phyloP scores from a whole-genome alignment of 2,329 filamentous ascomycete genomes.

The Epichloe brachyelytri region DNA sequence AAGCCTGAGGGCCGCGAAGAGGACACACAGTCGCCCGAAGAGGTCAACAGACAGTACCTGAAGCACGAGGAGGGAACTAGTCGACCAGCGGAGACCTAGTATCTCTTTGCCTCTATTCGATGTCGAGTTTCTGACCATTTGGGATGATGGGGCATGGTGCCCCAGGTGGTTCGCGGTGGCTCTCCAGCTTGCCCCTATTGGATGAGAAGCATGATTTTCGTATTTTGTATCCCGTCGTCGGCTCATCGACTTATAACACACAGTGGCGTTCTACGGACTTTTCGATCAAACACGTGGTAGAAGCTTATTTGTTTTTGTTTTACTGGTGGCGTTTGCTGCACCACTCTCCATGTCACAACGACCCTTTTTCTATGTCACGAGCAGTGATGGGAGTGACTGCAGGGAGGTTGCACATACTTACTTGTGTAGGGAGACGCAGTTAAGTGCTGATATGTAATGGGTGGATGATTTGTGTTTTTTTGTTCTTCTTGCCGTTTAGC shows the following conservation, averaged over 20 bases:
- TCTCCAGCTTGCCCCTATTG: neutral
- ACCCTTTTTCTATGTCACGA: no score
- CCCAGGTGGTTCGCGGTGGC: no score
- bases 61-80: conserved; percentile 23
- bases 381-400: no score
- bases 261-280: neutral
- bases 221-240: neutral
- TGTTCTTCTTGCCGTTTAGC: neutral
- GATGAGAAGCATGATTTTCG: neutral
- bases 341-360: neutral
- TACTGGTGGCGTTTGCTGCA: neutral
- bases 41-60: conserved; percentile 42
- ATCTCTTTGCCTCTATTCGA: conserved; percentile 1
- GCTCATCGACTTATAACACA: neutral
- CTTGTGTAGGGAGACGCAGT: no score
- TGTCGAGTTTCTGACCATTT: neutral
- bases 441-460: neutral
- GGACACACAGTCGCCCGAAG: conserved; percentile 35
- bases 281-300: neutral
- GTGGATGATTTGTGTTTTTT: neutral
- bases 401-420: no score
- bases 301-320: no score
- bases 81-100: conserved; percentile 11
- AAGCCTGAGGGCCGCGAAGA: conserved; percentile 28
- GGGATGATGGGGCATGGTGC: neutral